A percentile compares a stretch with the other conserved stretches of the same genome.
phyloP scores from a whole-genome alignment of 441 rosid genomes.

The Corymbia calophylla region DNA sequence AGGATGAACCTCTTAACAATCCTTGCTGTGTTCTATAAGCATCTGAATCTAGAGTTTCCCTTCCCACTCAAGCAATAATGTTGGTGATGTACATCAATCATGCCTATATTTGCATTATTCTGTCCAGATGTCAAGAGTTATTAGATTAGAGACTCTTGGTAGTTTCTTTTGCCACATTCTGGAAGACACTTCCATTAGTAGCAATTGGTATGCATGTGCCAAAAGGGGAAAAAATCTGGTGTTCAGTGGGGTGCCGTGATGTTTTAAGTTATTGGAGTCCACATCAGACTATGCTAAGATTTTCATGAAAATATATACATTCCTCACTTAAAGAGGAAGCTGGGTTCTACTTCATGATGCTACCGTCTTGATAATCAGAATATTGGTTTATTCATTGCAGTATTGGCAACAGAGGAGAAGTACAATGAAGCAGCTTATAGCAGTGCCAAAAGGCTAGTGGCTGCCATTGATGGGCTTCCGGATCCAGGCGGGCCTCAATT shows the following conservation, averaged over 20 bases:
- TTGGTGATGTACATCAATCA: neutral
- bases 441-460: constrained; percentile 78
- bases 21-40: neutral
- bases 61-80: neutral
- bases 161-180: neutral
- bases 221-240: neutral
- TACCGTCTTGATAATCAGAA: neutral
- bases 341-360: neutral
- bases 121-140: neutral
- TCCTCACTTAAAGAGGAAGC: neutral
- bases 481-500: constrained; percentile 79
- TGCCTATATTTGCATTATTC: neutral
- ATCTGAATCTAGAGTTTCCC: neutral
- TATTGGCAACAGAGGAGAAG: constrained; percentile 91
- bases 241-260: neutral
- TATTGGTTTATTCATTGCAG: constrained; percentile 28
- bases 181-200: neutral
- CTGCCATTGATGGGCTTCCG: constrained; percentile 91
- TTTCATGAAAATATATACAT: neutral
- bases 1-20: neutral
- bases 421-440: constrained; percentile 82
- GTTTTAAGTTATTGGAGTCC: neutral
- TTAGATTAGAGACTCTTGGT: neutral
- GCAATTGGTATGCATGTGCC: neutral
- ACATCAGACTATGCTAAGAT: neutral